Evolutionary conservation across 345 rosid species (phyloP), one percentile per base, ranked within the genome.

Genomic region (Dovyalis caffra): DNA sequence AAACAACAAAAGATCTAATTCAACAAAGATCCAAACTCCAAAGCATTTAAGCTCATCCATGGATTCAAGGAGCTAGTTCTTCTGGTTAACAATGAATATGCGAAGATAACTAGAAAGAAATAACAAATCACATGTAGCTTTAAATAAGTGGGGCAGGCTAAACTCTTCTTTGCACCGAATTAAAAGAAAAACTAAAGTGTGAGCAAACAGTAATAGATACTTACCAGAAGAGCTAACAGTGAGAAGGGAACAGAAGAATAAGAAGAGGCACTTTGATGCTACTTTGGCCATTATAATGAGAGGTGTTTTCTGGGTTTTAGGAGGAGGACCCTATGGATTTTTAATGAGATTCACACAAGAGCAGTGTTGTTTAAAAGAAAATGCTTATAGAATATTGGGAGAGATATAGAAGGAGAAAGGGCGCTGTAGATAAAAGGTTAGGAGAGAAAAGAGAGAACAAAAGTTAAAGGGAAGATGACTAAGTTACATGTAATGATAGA

Each of bases 211-310:
- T 8, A 21, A 32, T 4, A 34, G 34, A 34, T 71, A 45, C 74
- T 69, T 69, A 80, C 83, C 83, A 18, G 80, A 72, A 51, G 83
- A 49, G 62, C 40, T 35, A 47, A 56, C 18, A 35, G 71, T 10
- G 76, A 76, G 77, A 26, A 76, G 80, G 5, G 37, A 53, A 47
- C 63, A 62, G 79, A 68, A 63, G 70, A 72, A 35, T 1, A 62
- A 38, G 71, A 69, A 69, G 82, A 81, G 68, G 70, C 34, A 75
- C 37, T 21, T 70, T 25, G 83, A 74, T 76, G 82, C 77, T 49
- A 64, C 72, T 79, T 63, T 38, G 73, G 85, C 90, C 97, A 91
- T 88, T 78, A 76, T 64, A 66, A 69, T 12, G 70, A 12, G 65
- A 68, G 40, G 31, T 29, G 10, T 68, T 60, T 74, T 83, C 68